phyloP scores from a whole-genome alignment of 179 eudicot genomes.

The Corrigiola litoralis region DNA sequence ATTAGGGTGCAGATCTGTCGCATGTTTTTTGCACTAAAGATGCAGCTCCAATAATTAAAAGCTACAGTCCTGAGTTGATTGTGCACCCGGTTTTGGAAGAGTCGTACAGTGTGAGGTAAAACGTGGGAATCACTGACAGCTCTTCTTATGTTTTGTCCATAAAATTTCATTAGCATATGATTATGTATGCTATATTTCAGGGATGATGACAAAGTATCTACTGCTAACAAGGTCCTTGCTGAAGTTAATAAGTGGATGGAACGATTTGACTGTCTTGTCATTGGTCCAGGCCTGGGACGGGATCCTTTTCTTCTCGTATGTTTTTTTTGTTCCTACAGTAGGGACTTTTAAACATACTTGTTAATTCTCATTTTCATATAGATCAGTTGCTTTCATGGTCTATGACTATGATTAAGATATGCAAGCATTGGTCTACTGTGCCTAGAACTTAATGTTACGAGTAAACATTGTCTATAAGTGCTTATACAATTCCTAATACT shows the following conservation, averaged over 20 bases:
- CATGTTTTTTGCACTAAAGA: constrained; percentile 96
- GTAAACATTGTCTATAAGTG: too few species aligned
- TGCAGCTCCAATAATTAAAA: constrained; percentile 90
- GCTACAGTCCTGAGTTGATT: constrained; percentile 95
- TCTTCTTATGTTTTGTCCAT: too few species aligned
- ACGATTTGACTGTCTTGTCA: constrained; percentile 91
- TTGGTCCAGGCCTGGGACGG: constrained; percentile 99
- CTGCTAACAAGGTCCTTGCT: constrained; percentile 51
- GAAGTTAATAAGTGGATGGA: constrained; percentile 92
- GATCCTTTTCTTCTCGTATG: constrained; percentile 92
- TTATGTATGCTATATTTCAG: constrained; percentile 32
- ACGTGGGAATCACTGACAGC: constrained; percentile 3
- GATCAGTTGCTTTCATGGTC: not conserved
- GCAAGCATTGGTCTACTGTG: too few species aligned
- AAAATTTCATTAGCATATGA: too few species aligned
- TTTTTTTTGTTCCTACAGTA: constrained; percentile 1
- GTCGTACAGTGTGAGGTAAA: constrained; percentile 77
- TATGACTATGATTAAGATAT: too few species aligned
- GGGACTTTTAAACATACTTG: not conserved
- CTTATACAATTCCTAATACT: too few species aligned
- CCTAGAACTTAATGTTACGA: too few species aligned
- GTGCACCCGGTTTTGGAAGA: constrained; percentile 97
- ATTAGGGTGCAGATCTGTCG: constrained; percentile 95
- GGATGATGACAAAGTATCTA: constrained; percentile 61
- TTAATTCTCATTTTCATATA: not conserved